These are phyloP conservation scores for Coemansia sp. DNA, from an alignment of 192 early-diverging fungal genomes.

Conservation along the genomic window DNA sequence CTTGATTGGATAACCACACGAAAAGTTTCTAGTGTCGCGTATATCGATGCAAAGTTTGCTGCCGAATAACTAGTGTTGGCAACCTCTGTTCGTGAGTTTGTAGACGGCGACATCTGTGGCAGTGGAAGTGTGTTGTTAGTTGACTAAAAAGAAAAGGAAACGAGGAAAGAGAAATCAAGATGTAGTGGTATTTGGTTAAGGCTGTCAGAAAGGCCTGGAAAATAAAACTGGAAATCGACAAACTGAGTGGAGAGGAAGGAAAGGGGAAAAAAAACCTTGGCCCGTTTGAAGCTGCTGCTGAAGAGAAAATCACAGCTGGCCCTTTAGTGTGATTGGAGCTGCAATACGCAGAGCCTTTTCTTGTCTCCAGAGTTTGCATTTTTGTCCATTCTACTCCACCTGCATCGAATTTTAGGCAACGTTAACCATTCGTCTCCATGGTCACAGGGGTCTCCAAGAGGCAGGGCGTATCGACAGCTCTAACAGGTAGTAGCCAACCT, in stretches of 20 bases:
- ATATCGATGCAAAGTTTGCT: slow-evolving; percentile 47
- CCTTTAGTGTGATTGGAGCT: too few relatives aligned
- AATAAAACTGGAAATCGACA: slow-evolving; percentile 1
- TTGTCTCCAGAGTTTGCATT: not conserved
- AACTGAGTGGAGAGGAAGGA: not conserved
- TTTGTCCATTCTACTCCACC: not conserved
- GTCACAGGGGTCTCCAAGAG: not conserved
- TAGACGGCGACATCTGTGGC: slow-evolving; percentile 29
- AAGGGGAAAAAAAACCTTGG: slow-evolving; percentile 1
- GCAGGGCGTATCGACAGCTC: not conserved
- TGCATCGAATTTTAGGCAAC: not conserved
- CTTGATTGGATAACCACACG: slow-evolving; percentile 14
- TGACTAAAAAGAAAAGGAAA: not conserved
- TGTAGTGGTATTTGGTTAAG: not conserved
- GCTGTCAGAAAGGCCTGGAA: slow-evolving; percentile 6
- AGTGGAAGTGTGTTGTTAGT: not conserved
- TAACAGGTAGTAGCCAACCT: not conserved
- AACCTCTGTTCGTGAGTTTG: slow-evolving; percentile 31
- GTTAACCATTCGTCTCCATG: not conserved
- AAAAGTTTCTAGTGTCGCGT: slow-evolving; percentile 32
- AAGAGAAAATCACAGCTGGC: not conserved
- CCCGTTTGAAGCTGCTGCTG: not conserved
- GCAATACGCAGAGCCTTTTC: too few relatives aligned
- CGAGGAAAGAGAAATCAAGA: not conserved
- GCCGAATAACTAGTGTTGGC: slow-evolving; percentile 34